A percentile compares a stretch with the other conserved stretches of the same genome.
phyloP scores from a whole-genome alignment of 306 rosid species.

The Quercus engelmannii region DNA sequence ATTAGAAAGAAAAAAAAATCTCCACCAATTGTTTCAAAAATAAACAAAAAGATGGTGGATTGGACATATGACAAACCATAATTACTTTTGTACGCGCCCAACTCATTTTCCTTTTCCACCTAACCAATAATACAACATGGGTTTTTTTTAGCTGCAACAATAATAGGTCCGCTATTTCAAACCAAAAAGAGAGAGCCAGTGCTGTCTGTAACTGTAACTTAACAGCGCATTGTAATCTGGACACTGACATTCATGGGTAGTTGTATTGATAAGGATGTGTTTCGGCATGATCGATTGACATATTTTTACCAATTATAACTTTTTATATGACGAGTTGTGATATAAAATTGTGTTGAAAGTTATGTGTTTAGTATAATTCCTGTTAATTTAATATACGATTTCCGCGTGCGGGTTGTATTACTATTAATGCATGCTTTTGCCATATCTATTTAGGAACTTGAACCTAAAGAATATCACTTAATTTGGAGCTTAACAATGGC shows the following conservation, averaged over 20 bases:
- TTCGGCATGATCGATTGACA: rapidly evolving
- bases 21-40: background rate
- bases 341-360: rapidly evolving
- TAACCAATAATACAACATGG: background rate
- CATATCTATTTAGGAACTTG: no score
- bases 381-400: background rate
- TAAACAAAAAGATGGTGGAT: background rate
- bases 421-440: background rate
- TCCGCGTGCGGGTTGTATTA: background rate
- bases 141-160: background rate
- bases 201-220: no score
- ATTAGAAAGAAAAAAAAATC: no score
- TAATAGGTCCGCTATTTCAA: no score
- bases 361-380: rapidly evolving
- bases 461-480: background rate
- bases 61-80: background rate
- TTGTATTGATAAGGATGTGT: no score
- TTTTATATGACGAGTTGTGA: rapidly evolving
- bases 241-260: background rate
- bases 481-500: background rate
- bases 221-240: background rate
- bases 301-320: no score
- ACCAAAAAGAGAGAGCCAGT: no score
- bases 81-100: no score
- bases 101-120: background rate